Conservation (phyloP, 2,329 filamentous ascomycete genomes). For the Beauveria scarabaeidicola region DNA sequence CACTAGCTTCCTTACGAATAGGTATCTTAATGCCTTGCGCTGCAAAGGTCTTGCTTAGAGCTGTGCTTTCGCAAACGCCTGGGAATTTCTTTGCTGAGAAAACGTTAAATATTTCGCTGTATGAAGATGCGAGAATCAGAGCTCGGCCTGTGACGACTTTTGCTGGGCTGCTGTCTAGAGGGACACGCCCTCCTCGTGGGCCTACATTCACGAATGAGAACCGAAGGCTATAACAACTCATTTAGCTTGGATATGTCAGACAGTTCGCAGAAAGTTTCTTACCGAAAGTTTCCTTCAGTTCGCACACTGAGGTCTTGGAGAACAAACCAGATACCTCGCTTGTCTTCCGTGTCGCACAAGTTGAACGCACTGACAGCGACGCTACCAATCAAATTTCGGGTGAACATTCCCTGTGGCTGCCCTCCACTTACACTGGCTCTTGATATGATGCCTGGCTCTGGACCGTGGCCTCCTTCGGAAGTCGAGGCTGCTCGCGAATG, state of each 20-base stretch:
- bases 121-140: constrained; percentile 75
- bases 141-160: constrained; percentile 65
- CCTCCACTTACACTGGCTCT: constrained; percentile 28
- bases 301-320: constrained; percentile 90
- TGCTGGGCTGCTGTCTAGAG: constrained; percentile 30
- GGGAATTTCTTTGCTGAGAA: constrained; percentile 98
- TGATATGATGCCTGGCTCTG: constrained; percentile 23
- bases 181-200: constrained; percentile 29
- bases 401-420: constrained; percentile 77
- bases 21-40: constrained; percentile 94
- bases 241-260: neutral
- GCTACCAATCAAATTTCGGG: constrained; percentile 88
- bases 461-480: constrained; percentile 18
- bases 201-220: constrained; percentile 83
- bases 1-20: constrained; percentile 74
- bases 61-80: constrained; percentile 88
- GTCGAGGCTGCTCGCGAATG: constrained; percentile 2
- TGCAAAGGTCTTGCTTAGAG: constrained; percentile 86
- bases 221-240: constrained; percentile 38
- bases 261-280: constrained; percentile 19
- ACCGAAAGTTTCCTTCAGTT: constrained; percentile 88
- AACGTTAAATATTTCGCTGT: constrained; percentile 84
- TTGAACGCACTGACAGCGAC: constrained; percentile 81
- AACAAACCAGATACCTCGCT: constrained; percentile 92
- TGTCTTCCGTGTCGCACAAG: constrained; percentile 68